Conservation (phyloP, 2,329 filamentous ascomycete species). For the Pseudonectria foliicola region DNA sequence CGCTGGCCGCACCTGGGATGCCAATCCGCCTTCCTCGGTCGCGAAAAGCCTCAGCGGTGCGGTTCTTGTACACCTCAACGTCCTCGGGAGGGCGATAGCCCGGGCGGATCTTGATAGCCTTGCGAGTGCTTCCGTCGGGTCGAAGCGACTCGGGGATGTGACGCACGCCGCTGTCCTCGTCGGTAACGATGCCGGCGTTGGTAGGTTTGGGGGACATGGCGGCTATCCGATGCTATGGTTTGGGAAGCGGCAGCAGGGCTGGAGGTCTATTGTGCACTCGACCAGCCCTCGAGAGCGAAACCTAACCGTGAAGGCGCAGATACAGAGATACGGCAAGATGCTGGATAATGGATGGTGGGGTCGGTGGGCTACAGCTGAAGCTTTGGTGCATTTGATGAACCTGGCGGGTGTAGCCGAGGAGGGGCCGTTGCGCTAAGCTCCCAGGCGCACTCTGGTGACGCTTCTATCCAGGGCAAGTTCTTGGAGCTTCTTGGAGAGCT, state of each 20-base stretch:
- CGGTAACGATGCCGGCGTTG: slow-evolving; percentile 69
- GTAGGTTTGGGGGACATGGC: slow-evolving; percentile 44
- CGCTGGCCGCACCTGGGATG: slow-evolving; percentile 65
- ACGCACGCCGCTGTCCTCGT: slow-evolving; percentile 68
- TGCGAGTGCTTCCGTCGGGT: slow-evolving; percentile 83
- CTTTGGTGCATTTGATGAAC: too few relatives aligned
- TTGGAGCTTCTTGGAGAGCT: too few relatives aligned
- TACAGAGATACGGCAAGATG: too few relatives aligned
- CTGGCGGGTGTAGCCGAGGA: too few relatives aligned
- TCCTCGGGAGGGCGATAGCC: slow-evolving; percentile 94
- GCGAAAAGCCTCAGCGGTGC: slow-evolving; percentile 77
- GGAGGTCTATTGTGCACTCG: background rate
- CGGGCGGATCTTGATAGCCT: slow-evolving; percentile 87
- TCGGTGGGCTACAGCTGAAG: too few relatives aligned
- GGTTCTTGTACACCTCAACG: slow-evolving; percentile 92
- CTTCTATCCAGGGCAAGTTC: too few relatives aligned
- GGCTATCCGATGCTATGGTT: background rate
- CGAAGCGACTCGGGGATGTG: slow-evolving; percentile 84
- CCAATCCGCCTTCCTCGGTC: slow-evolving; percentile 56
- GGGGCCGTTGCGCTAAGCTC: too few relatives aligned
- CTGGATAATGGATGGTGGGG: too few relatives aligned
- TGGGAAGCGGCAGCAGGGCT: background rate
- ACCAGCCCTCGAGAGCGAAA: too few relatives aligned
- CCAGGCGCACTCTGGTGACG: too few relatives aligned
- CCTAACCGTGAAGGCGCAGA: too few relatives aligned